Conservation (phyloP, 345 rosid species). For the Rhodamnia argentea region DNA sequence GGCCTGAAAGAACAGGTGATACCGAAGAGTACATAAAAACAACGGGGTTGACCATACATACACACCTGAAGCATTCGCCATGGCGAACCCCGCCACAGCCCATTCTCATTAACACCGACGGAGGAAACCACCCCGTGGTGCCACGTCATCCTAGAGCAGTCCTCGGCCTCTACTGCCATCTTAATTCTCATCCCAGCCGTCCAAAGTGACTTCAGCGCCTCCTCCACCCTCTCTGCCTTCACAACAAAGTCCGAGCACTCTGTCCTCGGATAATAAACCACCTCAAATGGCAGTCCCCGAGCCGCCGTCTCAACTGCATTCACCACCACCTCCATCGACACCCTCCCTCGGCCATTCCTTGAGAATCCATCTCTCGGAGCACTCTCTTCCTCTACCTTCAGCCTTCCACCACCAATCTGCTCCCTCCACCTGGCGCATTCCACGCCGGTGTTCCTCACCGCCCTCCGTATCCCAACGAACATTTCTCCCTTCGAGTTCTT, state of each 20-base stretch:
- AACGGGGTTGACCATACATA: constrained; percentile 1
- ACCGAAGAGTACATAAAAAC: background rate
- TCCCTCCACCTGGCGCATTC: constrained; percentile 41
- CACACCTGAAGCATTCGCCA: constrained; percentile 90
- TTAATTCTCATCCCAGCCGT: constrained; percentile 63
- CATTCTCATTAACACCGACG: constrained; percentile 22
- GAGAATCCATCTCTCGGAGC: constrained; percentile 3
- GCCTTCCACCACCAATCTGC: constrained; percentile 6
- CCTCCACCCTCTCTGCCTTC: constrained; percentile 68
- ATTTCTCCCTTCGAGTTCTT: constrained; percentile 37
- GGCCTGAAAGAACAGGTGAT: background rate
- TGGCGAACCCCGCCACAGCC: constrained; percentile 67
- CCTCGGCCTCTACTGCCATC: constrained; percentile 77
- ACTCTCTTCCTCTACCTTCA: constrained; percentile 3
- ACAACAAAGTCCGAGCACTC: constrained; percentile 79
- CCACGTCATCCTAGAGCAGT: constrained; percentile 64
- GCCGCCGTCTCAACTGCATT: constrained; percentile 50
- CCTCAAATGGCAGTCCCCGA: constrained; percentile 54
- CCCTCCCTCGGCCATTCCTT: constrained; percentile 33
- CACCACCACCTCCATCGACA: constrained; percentile 37
- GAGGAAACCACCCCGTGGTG: constrained; percentile 58
- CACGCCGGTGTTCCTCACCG: constrained; percentile 15
- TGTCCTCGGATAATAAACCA: constrained; percentile 62
- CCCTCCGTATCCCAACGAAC: constrained; percentile 66
- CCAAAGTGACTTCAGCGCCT: constrained; percentile 39